Conservation (phyloP, 257 asterid species). For the Solanum pimpinellifolium region DNA sequence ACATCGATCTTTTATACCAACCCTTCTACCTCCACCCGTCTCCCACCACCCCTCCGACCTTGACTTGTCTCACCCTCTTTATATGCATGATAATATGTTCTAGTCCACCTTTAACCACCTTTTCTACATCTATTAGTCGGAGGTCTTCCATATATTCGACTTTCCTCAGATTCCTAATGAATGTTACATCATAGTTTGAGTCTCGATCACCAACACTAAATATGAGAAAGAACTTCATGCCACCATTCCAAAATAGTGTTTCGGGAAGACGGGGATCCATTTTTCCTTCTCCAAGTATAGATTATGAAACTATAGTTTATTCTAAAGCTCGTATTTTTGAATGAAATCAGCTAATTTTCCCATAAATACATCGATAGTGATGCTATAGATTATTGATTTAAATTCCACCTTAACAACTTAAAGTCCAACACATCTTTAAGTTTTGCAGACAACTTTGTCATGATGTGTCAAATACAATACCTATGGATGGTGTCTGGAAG, state of each 20-base stretch:
- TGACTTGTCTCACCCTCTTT: no score
- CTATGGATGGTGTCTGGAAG: neutral
- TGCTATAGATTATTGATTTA: neutral
- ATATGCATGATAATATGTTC: no score
- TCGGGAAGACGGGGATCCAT: neutral
- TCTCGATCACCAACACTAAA: no score
- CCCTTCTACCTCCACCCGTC: no score
- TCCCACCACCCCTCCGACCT: no score
- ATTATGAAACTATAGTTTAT: neutral
- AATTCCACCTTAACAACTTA: neutral
- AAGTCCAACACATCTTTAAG: neutral
- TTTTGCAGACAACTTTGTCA: neutral
- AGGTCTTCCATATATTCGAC: no score
- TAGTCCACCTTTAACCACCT: no score
- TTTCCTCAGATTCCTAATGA: no score
- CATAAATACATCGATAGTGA: neutral
- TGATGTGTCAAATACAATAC: neutral
- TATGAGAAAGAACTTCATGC: neutral
- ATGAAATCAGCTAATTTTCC: neutral
- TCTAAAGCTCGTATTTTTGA: neutral
- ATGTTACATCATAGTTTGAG: no score
- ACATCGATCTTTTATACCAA: no score
- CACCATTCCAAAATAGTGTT: neutral
- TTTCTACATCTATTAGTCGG: no score
- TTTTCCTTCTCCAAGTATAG: neutral